Conservation (phyloP, 208 protist species). For the Wallacemonas sp. region DNA sequence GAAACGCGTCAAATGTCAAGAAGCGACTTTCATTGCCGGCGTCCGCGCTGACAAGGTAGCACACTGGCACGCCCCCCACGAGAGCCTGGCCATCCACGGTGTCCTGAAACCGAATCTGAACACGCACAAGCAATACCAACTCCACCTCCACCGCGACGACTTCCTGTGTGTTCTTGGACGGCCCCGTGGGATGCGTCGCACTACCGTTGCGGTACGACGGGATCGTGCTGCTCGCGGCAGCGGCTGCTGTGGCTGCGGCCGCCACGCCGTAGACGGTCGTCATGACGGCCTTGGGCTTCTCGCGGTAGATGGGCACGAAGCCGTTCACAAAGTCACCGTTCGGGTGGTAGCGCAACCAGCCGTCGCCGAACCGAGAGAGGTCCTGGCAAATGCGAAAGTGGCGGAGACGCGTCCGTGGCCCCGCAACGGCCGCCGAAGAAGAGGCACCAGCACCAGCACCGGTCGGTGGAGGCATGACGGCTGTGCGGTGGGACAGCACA, state of each 20-base stretch:
- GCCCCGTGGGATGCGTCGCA: not conserved
- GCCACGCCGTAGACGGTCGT: constrained; percentile 10
- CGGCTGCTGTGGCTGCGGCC: not conserved
- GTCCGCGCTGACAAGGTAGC: constrained; percentile 2
- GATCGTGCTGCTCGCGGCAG: constrained; percentile 1
- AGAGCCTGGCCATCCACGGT: constrained; percentile 7
- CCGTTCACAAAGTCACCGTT: constrained; percentile 17
- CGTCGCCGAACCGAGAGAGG: constrained; percentile 47
- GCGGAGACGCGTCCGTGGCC: constrained; percentile 19
- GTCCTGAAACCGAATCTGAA: constrained; percentile 28
- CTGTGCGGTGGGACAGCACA: constrained; percentile 17
- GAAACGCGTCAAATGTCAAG: constrained; percentile 3
- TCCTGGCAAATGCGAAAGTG: constrained; percentile 40
- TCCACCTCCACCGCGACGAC: constrained; percentile 21
- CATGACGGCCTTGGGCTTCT: constrained; percentile 22
- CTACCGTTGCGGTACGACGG: not conserved
- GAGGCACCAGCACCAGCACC: not conserved
- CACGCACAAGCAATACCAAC: constrained; percentile 25
- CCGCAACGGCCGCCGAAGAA: no score
- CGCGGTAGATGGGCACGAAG: constrained; percentile 39
- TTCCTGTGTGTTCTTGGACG: not conserved
- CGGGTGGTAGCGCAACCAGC: constrained; percentile 12
- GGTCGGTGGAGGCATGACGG: not conserved
- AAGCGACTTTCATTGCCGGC: not conserved
- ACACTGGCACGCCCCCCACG: not conserved